Conservation (phyloP, 331 rosid genomes). For the Rhamnella rubrinervis region DNA sequence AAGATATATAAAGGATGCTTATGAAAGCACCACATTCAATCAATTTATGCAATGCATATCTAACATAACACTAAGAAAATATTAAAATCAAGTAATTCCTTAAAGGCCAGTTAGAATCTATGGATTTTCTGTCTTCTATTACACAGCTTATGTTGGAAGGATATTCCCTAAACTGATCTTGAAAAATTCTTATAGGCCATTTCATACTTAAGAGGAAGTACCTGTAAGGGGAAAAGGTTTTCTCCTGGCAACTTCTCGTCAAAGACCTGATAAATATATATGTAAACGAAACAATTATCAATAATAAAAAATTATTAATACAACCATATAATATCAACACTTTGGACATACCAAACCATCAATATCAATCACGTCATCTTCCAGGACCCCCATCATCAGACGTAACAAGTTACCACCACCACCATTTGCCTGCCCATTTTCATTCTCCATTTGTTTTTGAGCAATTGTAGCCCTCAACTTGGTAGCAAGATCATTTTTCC, state of each 20-base stretch:
- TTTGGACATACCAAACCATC: constrained; percentile 81
- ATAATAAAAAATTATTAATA: constrained; percentile 8
- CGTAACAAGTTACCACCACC: constrained; percentile 85
- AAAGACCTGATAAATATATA: constrained; percentile 61
- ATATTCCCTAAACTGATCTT: no score
- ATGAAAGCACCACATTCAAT: no score
- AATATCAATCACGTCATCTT: constrained; percentile 87
- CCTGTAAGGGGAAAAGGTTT: constrained; percentile 88
- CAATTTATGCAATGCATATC: no score
- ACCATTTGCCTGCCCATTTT: constrained; percentile 68
- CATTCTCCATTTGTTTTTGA: constrained; percentile 88
- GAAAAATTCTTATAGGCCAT: background rate
- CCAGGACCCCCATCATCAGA: constrained; percentile 80
- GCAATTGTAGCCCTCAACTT: constrained; percentile 94
- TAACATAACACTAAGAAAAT: no score
- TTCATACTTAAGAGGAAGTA: constrained; percentile 25
- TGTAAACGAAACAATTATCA: constrained; percentile 6
- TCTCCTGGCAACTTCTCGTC: constrained; percentile 94
- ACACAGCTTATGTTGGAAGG: no score
- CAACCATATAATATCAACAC: constrained; percentile 16
- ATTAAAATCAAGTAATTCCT: no score
- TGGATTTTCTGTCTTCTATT: no score
- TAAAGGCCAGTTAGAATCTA: no score
- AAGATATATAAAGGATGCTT: no score
- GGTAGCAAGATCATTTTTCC: constrained; percentile 86